Percentiles rank a stretch among this genome's conserved stretches.
Conservation (phyloP, 2,329 filamentous ascomycete genomes). For the Neocatenulostroma microsporum region DNA sequence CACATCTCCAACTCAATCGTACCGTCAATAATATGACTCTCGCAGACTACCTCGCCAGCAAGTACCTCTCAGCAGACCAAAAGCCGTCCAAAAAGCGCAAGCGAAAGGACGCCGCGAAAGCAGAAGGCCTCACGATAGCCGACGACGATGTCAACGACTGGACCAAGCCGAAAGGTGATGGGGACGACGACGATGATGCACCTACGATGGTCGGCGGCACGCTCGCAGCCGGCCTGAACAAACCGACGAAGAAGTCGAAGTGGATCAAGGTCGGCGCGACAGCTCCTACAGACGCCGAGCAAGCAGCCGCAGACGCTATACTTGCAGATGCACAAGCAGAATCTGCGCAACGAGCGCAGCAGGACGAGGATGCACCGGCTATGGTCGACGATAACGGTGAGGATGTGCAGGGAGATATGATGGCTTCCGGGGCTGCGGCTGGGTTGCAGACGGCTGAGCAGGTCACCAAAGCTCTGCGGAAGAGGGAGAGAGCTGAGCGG, state of each 20-base stretch:
- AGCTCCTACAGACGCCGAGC: slow-evolving; percentile 44
- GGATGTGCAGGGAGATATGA: slow-evolving; percentile 48
- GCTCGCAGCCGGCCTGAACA: slow-evolving; percentile 48
- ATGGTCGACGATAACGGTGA: slow-evolving; percentile 44
- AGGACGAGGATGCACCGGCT: slow-evolving; percentile 42
- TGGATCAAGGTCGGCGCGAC: slow-evolving; percentile 65
- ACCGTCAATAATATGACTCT: slow-evolving; percentile 45
- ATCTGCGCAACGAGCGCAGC: slow-evolving; percentile 20
- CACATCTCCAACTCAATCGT: not conserved
- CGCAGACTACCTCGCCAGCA: slow-evolving; percentile 79
- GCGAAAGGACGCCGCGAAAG: slow-evolving; percentile 33
- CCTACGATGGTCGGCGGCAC: slow-evolving; percentile 34
- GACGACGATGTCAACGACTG: slow-evolving; percentile 50
- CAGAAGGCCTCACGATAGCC: slow-evolving; percentile 38
- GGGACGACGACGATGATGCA: slow-evolving; percentile 48
- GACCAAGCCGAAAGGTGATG: slow-evolving; percentile 43
- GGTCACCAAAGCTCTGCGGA: slow-evolving; percentile 51
- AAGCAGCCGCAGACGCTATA: slow-evolving; percentile 53
- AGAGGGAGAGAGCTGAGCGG: slow-evolving; percentile 58
- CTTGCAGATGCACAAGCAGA: slow-evolving; percentile 29
- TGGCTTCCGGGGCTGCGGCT: slow-evolving; percentile 81
- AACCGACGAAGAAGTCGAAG: slow-evolving; percentile 63
- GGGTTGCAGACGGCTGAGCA: slow-evolving; percentile 78
- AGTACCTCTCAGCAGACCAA: slow-evolving; percentile 69
- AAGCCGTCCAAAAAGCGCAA: slow-evolving; percentile 49